Evolutionary conservation across 345 rosid genomes (phyloP).

Genomic region (Hibiscus mutabilis): DNA sequence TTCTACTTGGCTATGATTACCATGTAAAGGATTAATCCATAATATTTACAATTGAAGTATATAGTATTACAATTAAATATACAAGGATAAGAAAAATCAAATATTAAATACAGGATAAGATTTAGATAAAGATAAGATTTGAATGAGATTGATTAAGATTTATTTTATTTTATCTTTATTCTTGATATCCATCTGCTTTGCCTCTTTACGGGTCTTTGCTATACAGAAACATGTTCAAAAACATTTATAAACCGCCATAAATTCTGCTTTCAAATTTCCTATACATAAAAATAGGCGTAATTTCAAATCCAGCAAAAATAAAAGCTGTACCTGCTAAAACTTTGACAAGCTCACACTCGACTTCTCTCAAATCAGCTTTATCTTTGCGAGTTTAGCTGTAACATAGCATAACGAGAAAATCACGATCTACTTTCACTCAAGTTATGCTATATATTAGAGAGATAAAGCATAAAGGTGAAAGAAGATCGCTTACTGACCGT

Average conservation of each 20-base stretch:
- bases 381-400: slow-evolving; percentile 44
- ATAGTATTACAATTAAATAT: no score
- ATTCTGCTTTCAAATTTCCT: neutral
- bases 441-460: neutral
- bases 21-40: no score
- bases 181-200: slow-evolving; percentile 55
- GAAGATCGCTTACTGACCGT: slow-evolving; percentile 32
- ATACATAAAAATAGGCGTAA: neutral
- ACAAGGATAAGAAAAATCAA: no score
- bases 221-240: slow-evolving; percentile 14
- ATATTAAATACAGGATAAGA: no score
- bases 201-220: slow-evolving; percentile 84
- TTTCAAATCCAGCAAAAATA: neutral
- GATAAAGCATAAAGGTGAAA: slow-evolving; percentile 1
- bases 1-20: no score
- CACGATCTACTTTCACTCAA: slow-evolving; percentile 8
- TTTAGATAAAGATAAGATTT: no score
- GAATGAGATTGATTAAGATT: no score
- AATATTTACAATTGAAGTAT: no score
- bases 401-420: neutral
- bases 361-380: slow-evolving; percentile 60
- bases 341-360: slow-evolving; percentile 75
- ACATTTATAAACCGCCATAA: neutral
- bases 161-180: no score
- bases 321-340: slow-evolving; percentile 51